These are phyloP conservation scores for Cercospora nicotianae DNA, from an alignment of 2,329 filamentous ascomycete species.

Conservation along the genomic window DNA sequence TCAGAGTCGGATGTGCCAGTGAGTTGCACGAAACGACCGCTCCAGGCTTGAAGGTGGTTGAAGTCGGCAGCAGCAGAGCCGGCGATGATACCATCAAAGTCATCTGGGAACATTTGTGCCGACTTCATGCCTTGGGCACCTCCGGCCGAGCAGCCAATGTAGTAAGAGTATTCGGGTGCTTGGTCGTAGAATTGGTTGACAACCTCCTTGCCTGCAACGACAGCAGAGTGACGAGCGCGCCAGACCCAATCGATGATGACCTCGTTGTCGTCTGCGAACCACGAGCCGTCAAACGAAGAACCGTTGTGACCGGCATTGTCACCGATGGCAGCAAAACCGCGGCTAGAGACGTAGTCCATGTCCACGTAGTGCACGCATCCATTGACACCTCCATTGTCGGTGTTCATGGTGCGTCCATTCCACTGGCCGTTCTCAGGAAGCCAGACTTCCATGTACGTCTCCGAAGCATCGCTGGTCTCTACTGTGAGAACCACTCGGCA, in stretches of 20 bases:
- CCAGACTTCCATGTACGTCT: constrained; percentile 50
- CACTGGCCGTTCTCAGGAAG: constrained; percentile 41
- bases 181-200: constrained; percentile 43
- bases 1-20: constrained; percentile 43
- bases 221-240: constrained; percentile 37
- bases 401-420: constrained; percentile 40
- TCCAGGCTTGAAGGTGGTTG: constrained; percentile 48
- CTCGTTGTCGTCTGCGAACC: constrained; percentile 36
- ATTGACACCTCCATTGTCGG: constrained; percentile 39
- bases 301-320: constrained; percentile 40
- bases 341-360: constrained; percentile 35
- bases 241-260: constrained; percentile 38
- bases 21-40: constrained; percentile 45
- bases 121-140: constrained; percentile 52
- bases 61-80: constrained; percentile 48
- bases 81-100: constrained; percentile 52
- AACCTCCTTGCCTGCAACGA: constrained; percentile 38
- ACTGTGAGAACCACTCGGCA: constrained; percentile 46
- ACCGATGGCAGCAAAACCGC: constrained; percentile 39
- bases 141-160: constrained; percentile 51
- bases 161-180: constrained; percentile 47
- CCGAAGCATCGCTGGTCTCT: constrained; percentile 42
- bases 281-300: constrained; percentile 36
- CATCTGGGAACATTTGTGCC: constrained; percentile 47
- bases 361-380: constrained; percentile 39